Base-by-base conservation (phyloP, 2,329 filamentous ascomycete species). In the Cytospora mali region DNA sequence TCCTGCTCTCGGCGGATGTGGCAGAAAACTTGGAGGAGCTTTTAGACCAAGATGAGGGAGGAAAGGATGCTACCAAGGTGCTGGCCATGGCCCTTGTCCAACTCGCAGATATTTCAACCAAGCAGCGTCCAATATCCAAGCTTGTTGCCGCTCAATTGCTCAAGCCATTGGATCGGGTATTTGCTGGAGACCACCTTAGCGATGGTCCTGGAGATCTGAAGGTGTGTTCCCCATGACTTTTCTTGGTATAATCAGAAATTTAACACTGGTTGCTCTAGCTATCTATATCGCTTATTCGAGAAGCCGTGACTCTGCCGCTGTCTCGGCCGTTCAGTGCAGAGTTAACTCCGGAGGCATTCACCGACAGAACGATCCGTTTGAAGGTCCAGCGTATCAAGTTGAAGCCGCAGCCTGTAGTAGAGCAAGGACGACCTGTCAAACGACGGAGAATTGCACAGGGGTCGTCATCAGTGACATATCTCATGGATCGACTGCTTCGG, bases 81-180 rank as follows among this genome's bases (percentile, higher is more conserved):
- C 39, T 72, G 29, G 66, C 65, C 42, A 57, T 65, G 46, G 69
- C 71, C 23, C 53, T 74, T 31, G 46, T 71, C 46, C 67, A 69
- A 23, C 65, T 74, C 13, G 67, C 69, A 4, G 63, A 68, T 35
- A 64, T 66, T 18, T 64, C 69, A 5, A 58, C 61, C 29, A 59
- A 64, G 9, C 68, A 71, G 58, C 70, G 64, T 28, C 69, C 72
- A 10, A 68, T 69, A n/a, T 65, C 69, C 5, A 65, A 67, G 50
- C 68, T 73, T 13, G 57, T 70, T 35, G 56, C 63, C 10, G 70
- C 69, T 9, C 68, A 68, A 25, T 53, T 74, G 14, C 58, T 72
- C 11, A 65, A 65, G 29, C 29, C 48, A 11, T 21, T 65, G 29
- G 56, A 65, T n/a, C 28, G 50, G 14, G n/a, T 63, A 25, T 25